A percentile compares a stretch with the other conserved stretches of the same genome.
Evolutionary conservation across 2,329 filamentous ascomycete genomes (phyloP).

Genomic region (Pseudogymnoascus sp.): DNA sequence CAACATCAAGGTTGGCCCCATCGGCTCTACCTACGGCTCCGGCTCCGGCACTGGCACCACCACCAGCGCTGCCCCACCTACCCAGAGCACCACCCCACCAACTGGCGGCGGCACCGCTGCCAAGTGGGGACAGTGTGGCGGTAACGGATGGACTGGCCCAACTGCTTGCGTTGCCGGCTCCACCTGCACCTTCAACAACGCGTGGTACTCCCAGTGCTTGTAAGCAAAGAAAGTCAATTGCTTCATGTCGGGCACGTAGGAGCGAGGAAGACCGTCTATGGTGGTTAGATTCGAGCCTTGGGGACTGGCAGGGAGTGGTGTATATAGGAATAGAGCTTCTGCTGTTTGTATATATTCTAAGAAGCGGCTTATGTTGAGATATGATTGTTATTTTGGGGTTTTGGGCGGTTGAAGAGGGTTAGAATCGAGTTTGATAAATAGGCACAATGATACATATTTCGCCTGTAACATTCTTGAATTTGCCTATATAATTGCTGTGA

Average conservation of each 20-base stretch:
- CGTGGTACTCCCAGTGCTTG: constrained; percentile 25
- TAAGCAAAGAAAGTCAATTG: neutral
- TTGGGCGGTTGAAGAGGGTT: neutral
- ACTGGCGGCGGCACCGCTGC: neutral
- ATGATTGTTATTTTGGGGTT: neutral
- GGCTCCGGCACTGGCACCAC: neutral
- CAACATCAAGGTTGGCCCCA: constrained; percentile 28
- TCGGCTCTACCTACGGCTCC: constrained; percentile 25
- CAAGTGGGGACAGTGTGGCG: constrained; percentile 13
- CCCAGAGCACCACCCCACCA: neutral
- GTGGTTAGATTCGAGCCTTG: neutral
- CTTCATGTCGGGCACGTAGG: neutral
- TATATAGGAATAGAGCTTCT: constrained; percentile 7
- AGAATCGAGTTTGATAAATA: neutral
- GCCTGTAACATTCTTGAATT: neutral
- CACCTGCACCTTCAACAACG: constrained; percentile 17
- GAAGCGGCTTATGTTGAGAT: constrained; percentile 1
- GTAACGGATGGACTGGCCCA: constrained; percentile 17
- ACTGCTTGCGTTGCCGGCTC: constrained; percentile 18
- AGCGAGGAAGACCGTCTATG: neutral
- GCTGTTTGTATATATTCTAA: neutral
- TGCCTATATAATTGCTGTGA: neutral
- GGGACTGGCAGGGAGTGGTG: neutral
- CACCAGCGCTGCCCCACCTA: neutral
- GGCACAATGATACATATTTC: constrained; percentile 1